Evolutionary conservation across 768 basidiomycete genomes (phyloP), one percentile per base, ranked within the genome.

Genomic region (Hygrophoropsis aurantiaca): DNA sequence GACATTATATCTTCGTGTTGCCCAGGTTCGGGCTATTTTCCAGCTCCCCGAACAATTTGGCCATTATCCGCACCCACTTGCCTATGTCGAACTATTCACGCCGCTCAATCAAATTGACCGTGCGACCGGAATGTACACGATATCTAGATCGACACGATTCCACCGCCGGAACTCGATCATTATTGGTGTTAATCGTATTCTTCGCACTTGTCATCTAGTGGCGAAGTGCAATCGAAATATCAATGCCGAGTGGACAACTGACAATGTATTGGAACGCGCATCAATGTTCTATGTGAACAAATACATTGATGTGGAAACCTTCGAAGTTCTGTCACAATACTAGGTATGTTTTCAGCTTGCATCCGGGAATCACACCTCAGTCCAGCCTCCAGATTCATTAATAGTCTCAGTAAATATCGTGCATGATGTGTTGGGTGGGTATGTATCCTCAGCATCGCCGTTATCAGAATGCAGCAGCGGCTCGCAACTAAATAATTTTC

Each of bases 61-160:
- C 3, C 4, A 41, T 9, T 40, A 39, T 16, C 16, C 49, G 3
- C 49, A 44, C 15, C 49, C 49, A 1, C 50, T 64, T 11, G 57
- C 61, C 1, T 65, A 64, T 35, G 25, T 65, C 18, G 51, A 65
- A 15, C 61, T 56, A 54, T 64, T 56, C 43, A 61, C 45, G 1
- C 44, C 50, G 1, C 40, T 62, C 35, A 16, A n/a, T 11, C 33
- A 30, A 18, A 36, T 30, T 10, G 42, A 49, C 35, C 16, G 34
- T 18, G n/a, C 24, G 6, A 19, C 33, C 18, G 5, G 15, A 5
- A 44, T 44, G 42, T 13, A 25, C 11, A 10, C 16, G 16, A n/a
- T 49, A 6, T 44, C 42, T 5, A 18, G 19, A 4, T 49, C 35
- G 2, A 44, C 42, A 13, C n/a, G 26, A 16, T 35, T 35, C 21